phyloP scores from a whole-genome alignment of 139 green algal species.

The Trebouxia sp. region DNA sequence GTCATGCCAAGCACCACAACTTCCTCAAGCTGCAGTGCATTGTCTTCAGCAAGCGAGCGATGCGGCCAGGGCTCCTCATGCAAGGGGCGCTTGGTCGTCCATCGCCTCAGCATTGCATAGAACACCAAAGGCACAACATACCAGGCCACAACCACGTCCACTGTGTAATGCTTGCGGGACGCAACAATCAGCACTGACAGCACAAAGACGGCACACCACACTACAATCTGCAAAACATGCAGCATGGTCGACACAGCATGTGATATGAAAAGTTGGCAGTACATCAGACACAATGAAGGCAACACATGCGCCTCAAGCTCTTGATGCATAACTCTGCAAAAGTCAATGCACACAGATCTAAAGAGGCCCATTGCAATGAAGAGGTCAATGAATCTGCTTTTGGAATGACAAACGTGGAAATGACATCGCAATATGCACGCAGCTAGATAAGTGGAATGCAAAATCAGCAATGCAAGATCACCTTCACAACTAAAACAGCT shows the following conservation, averaged over 20 bases:
- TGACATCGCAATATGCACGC: too few species aligned
- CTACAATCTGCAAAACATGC: background rate
- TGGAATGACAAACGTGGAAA: too few species aligned
- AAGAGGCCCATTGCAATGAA: too few species aligned
- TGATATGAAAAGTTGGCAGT: background rate
- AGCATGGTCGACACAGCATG: background rate
- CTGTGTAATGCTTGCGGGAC: conserved; percentile 90
- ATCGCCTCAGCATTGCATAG: conserved; percentile 70
- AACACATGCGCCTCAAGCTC: background rate
- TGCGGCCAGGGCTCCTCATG: conserved; percentile 43
- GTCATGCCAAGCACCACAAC: conserved; percentile 21
- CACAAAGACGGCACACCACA: conserved; percentile 55
- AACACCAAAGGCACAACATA: conserved; percentile 90
- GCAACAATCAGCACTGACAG: conserved; percentile 85
- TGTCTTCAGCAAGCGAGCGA: conserved; percentile 1
- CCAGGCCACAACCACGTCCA: conserved; percentile 66
- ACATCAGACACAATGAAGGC: background rate
- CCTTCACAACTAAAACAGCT: conserved; percentile 47
- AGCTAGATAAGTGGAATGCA: too few species aligned
- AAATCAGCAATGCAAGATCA: background rate
- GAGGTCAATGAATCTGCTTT: background rate
- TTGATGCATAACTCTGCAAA: background rate
- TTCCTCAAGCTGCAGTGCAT: conserved; percentile 17
- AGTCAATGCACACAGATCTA: background rate
- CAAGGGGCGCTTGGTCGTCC: conserved; percentile 69